phyloP scores from a whole-genome alignment of 345 rosid species.

The Rhizophora apiculata region DNA sequence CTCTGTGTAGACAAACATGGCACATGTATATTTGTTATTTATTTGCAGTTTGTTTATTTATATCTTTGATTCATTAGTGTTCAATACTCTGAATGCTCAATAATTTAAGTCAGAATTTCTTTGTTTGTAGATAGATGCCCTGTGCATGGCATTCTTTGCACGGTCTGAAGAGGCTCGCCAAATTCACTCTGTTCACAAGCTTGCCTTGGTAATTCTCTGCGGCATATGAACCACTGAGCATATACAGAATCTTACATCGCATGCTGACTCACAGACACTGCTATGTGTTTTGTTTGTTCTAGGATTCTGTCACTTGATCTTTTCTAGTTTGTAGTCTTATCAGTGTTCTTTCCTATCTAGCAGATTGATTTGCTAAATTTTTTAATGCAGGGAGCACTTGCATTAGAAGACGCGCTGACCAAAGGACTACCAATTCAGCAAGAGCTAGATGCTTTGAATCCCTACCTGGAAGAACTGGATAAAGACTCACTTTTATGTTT shows the following conservation, averaged over 20 bases:
- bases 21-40: no score
- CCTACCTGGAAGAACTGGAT: constrained; percentile 59
- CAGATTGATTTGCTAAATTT: constrained; percentile 21
- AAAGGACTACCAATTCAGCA: constrained; percentile 81
- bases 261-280: no score
- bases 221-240: no score
- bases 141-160: constrained; percentile 94
- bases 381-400: constrained; percentile 69
- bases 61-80: background rate
- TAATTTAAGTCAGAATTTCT: constrained; percentile 1
- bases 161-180: constrained; percentile 90
- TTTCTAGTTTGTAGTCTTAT: background rate
- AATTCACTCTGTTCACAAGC: constrained; percentile 91
- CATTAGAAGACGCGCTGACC: constrained; percentile 84
- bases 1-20: no score
- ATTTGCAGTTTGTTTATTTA: background rate
- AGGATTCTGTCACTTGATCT: no score
- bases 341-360: constrained; percentile 1
- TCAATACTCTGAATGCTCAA: background rate
- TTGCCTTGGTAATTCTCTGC: constrained; percentile 61
- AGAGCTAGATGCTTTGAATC: constrained; percentile 62
- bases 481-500: constrained; percentile 68
- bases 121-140: constrained; percentile 65
- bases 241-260: no score
- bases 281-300: no score